phyloP scores from a whole-genome alignment of 495 filamentous ascomycete species.

The Aspergillus asperescens region DNA sequence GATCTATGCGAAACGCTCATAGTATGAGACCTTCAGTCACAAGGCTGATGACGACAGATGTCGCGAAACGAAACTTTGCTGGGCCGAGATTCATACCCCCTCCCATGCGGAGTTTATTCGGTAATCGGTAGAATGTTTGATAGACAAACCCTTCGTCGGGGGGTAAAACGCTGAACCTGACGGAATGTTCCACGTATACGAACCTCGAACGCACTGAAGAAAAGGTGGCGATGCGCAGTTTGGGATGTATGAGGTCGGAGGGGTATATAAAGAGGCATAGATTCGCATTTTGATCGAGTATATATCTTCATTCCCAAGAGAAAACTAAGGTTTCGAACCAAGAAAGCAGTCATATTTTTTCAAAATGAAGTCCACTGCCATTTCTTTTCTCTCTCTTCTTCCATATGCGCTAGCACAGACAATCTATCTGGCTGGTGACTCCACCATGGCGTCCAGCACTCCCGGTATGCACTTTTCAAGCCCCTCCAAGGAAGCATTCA shows the following conservation, averaged over 20 bases:
- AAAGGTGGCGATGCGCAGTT: background rate
- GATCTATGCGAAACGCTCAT: too few species aligned
- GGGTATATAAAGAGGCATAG: background rate
- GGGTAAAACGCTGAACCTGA: background rate
- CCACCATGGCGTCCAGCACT: constrained; percentile 48
- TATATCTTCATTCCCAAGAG: background rate
- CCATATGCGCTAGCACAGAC: constrained; percentile 29
- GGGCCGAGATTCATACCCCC: constrained; percentile 1
- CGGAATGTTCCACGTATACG: constrained; percentile 6
- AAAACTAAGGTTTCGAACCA: background rate
- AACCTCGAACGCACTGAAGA: background rate
- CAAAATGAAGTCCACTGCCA: constrained; percentile 24
- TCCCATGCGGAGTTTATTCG: background rate
- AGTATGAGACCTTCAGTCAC: too few species aligned
- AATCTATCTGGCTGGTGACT: constrained; percentile 53
- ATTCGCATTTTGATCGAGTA: background rate
- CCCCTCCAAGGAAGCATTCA: background rate
- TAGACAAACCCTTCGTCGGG: background rate
- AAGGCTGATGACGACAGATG: background rate
- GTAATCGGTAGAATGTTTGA: background rate
- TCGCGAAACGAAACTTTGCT: background rate
- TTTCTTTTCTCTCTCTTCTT: constrained; percentile 20
- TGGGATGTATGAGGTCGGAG: background rate
- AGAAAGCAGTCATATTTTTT: background rate
- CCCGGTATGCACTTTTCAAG: constrained; percentile 15